Evolutionary conservation across 1,284 basidiomycete genomes (phyloP).

Genomic region (Peniophora sp.): DNA sequence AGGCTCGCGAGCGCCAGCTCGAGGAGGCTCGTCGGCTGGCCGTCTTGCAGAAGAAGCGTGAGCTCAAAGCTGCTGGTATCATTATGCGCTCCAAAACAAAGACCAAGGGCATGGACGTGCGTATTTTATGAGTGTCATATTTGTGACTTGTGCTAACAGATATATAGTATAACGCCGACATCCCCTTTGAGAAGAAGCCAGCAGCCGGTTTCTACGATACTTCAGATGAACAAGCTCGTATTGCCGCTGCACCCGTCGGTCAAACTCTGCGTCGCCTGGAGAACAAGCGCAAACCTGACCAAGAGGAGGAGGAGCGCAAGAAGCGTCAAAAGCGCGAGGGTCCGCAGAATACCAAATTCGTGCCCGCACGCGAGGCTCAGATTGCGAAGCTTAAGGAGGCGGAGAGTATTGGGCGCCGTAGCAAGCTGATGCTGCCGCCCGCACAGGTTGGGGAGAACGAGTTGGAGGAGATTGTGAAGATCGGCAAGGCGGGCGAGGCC

Average conservation of each 20-base stretch:
- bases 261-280: constrained; percentile 85
- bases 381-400: constrained; percentile 97
- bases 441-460: constrained; percentile 96
- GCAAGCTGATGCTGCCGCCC: constrained; percentile 80
- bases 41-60: constrained; percentile 95
- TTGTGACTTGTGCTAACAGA: no score
- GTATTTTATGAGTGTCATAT: constrained; percentile 17
- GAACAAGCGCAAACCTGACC: constrained; percentile 89
- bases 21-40: constrained; percentile 94
- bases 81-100: constrained; percentile 90
- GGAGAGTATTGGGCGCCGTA: constrained; percentile 85
- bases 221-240: constrained; percentile 87
- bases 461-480: constrained; percentile 98
- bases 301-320: constrained; percentile 78
- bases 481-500: constrained; percentile 87
- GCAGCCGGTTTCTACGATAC: constrained; percentile 97
- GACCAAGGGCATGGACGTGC: constrained; percentile 93
- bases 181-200: constrained; percentile 97
- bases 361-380: constrained; percentile 91
- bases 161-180: constrained; percentile 91
- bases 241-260: constrained; percentile 84
- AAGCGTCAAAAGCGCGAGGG: constrained; percentile 77
- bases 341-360: constrained; percentile 82
- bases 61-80: constrained; percentile 96
- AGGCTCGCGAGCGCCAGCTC: constrained; percentile 92